Percentiles rank a stretch among this genome's conserved stretches.
Conservation (phyloP, 1,139 yeast genomes). For the Diutina sp. region DNA sequence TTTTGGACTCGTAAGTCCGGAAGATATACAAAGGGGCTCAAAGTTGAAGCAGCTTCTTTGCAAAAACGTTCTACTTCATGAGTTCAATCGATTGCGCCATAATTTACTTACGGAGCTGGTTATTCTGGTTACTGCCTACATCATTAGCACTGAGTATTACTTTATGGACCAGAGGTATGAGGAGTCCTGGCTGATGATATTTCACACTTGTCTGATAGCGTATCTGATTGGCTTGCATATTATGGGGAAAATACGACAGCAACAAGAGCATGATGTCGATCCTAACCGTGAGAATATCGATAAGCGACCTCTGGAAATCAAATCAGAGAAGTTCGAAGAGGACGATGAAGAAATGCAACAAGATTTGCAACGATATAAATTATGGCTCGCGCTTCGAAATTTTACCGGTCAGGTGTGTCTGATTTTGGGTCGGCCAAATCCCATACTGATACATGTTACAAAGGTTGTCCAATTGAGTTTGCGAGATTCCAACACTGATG, state of each 20-base stretch:
- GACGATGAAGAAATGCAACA: constrained; percentile 5
- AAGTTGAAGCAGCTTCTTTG: constrained; percentile 3
- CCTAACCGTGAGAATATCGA: constrained; percentile 4
- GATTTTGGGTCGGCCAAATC: constrained; percentile 43
- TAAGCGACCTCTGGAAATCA: constrained; percentile 1
- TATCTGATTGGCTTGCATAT: constrained; percentile 42
- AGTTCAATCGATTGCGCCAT: constrained; percentile 30
- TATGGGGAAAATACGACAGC: constrained; percentile 18
- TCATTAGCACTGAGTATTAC: constrained; percentile 37
- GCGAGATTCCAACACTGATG: constrained; percentile 5
- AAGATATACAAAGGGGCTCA: neutral
- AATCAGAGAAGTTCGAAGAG: constrained; percentile 8
- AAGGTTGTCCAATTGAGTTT: constrained; percentile 13
- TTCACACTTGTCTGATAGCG: constrained; percentile 35
- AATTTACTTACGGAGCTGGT: constrained; percentile 35
- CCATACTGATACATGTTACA: constrained; percentile 38
- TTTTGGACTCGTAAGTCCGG: constrained; percentile 1
- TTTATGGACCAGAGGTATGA: constrained; percentile 37
- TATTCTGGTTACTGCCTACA: constrained; percentile 33
- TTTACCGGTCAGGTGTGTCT: constrained; percentile 38
- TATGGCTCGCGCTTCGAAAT: constrained; percentile 38
- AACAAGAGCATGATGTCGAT: constrained; percentile 9
- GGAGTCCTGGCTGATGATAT: constrained; percentile 36
- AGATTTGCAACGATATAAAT: constrained; percentile 24
- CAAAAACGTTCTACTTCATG: constrained; percentile 15